phyloP scores from a whole-genome alignment of 768 basidiomycete species.

The Naganishia friedmannii region DNA sequence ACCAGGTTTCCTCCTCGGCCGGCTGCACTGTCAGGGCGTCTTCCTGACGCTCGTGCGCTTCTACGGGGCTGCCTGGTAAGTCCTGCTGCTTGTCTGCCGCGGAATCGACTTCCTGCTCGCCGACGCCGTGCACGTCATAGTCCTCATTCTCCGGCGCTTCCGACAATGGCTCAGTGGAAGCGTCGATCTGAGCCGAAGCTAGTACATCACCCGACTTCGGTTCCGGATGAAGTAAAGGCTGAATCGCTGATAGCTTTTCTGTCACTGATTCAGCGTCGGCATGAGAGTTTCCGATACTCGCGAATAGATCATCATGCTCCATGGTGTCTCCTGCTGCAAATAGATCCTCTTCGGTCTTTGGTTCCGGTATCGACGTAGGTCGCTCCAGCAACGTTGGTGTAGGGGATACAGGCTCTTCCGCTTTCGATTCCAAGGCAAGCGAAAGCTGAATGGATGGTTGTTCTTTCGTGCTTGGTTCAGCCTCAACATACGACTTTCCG shows the following conservation, averaged over 20 bases:
- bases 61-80: neutral
- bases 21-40: neutral
- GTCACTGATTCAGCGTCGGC: neutral
- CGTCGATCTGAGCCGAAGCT: too few relatives aligned
- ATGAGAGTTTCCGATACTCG: neutral
- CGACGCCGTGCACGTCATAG: too few relatives aligned
- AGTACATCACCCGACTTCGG: neutral
- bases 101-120: too few relatives aligned
- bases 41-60: neutral
- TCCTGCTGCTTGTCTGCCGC: neutral
- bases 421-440: neutral
- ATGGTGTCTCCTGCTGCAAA: neutral
- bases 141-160: too few relatives aligned
- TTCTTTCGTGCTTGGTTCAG: neutral
- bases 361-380: neutral
- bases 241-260: neutral
- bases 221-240: neutral
- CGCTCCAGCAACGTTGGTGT: too few relatives aligned
- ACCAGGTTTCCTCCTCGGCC: neutral
- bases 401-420: too few relatives aligned
- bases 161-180: too few relatives aligned
- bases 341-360: neutral
- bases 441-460: neutral
- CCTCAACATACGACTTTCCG: neutral
- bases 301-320: neutral